Conservation (phyloP, 2,329 filamentous ascomycete genomes). For the Aspergillus sp. region DNA sequence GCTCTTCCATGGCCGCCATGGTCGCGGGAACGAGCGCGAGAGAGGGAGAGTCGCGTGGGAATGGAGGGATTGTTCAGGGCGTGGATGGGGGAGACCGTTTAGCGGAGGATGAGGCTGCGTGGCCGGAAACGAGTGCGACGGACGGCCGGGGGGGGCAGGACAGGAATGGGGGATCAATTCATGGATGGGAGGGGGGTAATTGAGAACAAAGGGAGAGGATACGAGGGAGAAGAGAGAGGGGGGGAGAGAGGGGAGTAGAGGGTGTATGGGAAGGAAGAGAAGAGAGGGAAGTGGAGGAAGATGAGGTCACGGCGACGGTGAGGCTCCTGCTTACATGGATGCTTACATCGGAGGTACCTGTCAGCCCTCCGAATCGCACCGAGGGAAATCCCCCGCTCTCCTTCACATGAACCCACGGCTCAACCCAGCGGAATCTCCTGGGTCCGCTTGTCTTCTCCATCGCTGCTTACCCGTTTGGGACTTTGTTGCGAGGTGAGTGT, state of each 20-base stretch:
- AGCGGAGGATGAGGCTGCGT: neutral
- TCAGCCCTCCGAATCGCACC: neutral
- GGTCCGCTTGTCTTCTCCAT: too few species aligned
- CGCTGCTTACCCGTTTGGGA: neutral
- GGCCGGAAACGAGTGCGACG: neutral
- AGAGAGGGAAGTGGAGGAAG: neutral
- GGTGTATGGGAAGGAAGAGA: neutral
- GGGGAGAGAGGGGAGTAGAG: neutral
- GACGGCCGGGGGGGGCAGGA: neutral
- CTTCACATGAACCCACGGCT: neutral
- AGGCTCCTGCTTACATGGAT: neutral
- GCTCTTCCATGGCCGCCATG: constrained; percentile 94
- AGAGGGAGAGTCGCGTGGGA: neutral
- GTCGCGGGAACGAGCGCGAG: constrained; percentile 17
- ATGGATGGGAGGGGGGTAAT: neutral
- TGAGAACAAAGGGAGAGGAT: neutral
- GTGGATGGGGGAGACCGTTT: too few species aligned
- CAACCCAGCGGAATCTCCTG: neutral
- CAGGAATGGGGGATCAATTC: neutral
- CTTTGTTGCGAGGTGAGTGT: neutral
- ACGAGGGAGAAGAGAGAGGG: constrained; percentile 1
- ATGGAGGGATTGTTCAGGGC: neutral
- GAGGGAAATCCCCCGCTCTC: neutral
- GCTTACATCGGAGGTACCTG: neutral
- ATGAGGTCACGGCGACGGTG: neutral